phyloP scores from a whole-genome alignment of 2,329 filamentous ascomycete genomes.

The Gnomoniopsis smithogilvyi region DNA sequence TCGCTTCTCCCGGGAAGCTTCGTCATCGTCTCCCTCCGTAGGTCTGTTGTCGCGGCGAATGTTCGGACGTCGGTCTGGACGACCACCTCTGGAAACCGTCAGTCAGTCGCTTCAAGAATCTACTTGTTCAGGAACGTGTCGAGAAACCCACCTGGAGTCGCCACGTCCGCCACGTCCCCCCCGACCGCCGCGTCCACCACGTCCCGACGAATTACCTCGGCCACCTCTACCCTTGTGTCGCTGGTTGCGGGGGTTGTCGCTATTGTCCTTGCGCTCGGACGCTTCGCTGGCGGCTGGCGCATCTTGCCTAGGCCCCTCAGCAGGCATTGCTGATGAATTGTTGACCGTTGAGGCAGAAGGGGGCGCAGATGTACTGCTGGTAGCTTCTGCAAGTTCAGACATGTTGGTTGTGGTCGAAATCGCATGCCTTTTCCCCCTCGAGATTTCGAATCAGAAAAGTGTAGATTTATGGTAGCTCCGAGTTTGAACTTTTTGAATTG shows the following conservation, averaged over 20 bases:
- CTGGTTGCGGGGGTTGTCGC: constrained; percentile 7
- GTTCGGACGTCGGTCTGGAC: constrained; percentile 6
- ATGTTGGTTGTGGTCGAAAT: constrained; percentile 6
- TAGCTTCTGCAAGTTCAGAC: constrained; percentile 13
- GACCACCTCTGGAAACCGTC: constrained; percentile 5
- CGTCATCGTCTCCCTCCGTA: constrained; percentile 19
- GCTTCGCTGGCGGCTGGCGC: constrained; percentile 1
- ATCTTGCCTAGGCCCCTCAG: background rate
- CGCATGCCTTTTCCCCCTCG: constrained; percentile 8
- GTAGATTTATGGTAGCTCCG: background rate
- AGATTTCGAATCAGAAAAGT: background rate
- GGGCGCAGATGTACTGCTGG: background rate
- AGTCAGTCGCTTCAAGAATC: background rate
- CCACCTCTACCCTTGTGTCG: constrained; percentile 1
- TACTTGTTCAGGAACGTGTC: background rate
- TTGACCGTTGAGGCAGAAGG: background rate
- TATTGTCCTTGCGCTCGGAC: constrained; percentile 4
- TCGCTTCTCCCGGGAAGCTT: constrained; percentile 25
- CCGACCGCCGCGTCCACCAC: constrained; percentile 4
- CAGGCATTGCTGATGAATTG: background rate
- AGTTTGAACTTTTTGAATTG: background rate
- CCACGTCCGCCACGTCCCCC: constrained; percentile 3
- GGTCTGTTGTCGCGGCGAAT: constrained; percentile 3
- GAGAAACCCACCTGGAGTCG: constrained; percentile 9
- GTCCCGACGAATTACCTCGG: constrained; percentile 2